Percentiles rank a stretch among this genome's conserved stretches.
These are phyloP conservation scores for Castanopsis chinensis DNA, from an alignment of 306 rosid genomes.

Conservation along the genomic window DNA sequence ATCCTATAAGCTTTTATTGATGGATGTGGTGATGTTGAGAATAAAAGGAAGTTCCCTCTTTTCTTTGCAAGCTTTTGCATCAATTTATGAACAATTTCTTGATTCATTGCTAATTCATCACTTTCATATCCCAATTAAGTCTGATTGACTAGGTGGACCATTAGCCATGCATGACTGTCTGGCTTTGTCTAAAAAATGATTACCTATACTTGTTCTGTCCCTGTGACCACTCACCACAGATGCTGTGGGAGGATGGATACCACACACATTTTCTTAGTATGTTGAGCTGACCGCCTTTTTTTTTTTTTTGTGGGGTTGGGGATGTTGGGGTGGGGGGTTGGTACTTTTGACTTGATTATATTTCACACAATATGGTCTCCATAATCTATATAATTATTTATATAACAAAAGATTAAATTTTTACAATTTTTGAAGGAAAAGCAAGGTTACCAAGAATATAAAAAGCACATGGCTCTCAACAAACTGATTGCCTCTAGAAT, in stretches of 20 bases:
- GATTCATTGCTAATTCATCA: not conserved
- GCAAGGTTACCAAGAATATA: not conserved
- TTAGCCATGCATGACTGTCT: not conserved
- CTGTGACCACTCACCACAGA: not conserved
- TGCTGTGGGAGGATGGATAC: not conserved
- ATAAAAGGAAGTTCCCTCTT: not conserved
- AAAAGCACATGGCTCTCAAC: not conserved
- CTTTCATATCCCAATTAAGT: not conserved
- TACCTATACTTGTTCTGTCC: too few species aligned
- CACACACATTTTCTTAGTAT: not conserved
- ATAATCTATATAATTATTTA: not conserved
- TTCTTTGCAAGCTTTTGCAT: not conserved
- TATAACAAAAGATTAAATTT: not conserved
- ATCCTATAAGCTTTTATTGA: not conserved
- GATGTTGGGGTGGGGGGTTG: too few species aligned
- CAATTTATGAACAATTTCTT: not conserved
- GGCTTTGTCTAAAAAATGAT: not conserved
- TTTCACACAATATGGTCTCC: not conserved
- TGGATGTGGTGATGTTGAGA: too few species aligned
- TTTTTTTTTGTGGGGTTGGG: too few species aligned
- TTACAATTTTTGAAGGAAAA: not conserved
- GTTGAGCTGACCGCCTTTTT: not conserved
- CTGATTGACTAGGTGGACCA: not conserved
- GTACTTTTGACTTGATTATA: not conserved
- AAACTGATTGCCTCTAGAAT: not conserved